Evolutionary conservation across 768 basidiomycete genomes (phyloP).

Genomic region (Pulveroboletus sp.): DNA sequence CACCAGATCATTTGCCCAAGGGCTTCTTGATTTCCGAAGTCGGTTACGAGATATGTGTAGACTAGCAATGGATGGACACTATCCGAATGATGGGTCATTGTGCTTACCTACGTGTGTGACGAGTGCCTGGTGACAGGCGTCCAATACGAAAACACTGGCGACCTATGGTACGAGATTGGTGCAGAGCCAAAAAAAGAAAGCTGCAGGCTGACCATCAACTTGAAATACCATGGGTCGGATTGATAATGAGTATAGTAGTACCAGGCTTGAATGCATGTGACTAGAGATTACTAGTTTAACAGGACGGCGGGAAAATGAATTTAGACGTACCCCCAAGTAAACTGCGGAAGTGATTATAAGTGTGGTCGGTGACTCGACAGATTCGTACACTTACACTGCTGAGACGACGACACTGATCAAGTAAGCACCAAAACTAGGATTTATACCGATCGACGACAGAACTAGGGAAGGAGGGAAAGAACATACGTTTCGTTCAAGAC

Average conservation of each 20-base stretch:
- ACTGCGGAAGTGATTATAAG: conserved; percentile 26
- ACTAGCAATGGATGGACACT: conserved; percentile 27
- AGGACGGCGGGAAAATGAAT: not conserved
- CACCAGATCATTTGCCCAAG: conserved; percentile 43
- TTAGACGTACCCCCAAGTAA: conserved; percentile 45
- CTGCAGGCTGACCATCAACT: conserved; percentile 37
- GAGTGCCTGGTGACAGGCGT: conserved; percentile 52
- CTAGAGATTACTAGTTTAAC: conserved; percentile 27
- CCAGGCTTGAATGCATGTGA: conserved; percentile 54
- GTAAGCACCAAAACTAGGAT: too few relatives aligned
- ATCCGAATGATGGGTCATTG: not conserved
- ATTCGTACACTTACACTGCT: conserved; percentile 38
- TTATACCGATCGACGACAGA: too few relatives aligned
- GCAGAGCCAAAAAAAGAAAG: not conserved
- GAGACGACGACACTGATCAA: conserved; percentile 53
- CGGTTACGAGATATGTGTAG: conserved; percentile 44
- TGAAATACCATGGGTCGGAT: conserved; percentile 48
- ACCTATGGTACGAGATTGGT: conserved; percentile 35
- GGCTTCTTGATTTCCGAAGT: conserved; percentile 29
- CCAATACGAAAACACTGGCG: conserved; percentile 46
- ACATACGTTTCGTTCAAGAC: too few relatives aligned
- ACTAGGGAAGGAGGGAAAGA: too few relatives aligned
- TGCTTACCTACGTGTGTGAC: conserved; percentile 50
- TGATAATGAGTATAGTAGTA: conserved; percentile 50
- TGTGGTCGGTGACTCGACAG: not conserved